Evolutionary conservation across 2,329 filamentous ascomycete species (phyloP).

Genomic region (Paraphoma sp.): DNA sequence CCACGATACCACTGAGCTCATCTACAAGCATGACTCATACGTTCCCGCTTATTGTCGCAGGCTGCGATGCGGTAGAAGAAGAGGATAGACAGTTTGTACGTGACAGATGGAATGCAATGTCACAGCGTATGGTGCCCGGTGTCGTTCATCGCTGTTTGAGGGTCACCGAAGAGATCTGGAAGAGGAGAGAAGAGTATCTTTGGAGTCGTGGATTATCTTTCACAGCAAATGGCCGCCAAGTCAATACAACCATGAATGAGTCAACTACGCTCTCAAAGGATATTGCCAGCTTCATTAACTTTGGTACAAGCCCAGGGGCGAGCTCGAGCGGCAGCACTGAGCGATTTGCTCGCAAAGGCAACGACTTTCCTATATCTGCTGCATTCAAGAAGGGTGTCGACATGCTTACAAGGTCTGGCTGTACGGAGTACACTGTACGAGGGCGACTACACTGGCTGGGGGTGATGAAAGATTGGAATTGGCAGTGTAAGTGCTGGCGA

Average conservation of each 20-base stretch:
- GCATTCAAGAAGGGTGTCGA: conserved; percentile 41
- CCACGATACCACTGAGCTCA: conserved; percentile 67
- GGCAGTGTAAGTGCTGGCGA: conserved; percentile 64
- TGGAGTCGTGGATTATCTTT: conserved; percentile 28
- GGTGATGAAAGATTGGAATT: conserved; percentile 72
- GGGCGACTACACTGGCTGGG: conserved; percentile 71
- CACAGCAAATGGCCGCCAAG: conserved; percentile 6
- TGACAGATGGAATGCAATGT: conserved; percentile 67
- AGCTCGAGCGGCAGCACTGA: conserved; percentile 3
- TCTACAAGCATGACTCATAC: conserved; percentile 72
- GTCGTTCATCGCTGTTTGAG: conserved; percentile 69
- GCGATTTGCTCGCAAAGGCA: conserved; percentile 8
- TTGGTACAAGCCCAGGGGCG: conserved; percentile 13
- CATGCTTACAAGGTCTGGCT: conserved; percentile 52
- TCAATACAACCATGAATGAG: conserved; percentile 4
- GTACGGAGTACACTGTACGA: conserved; percentile 67
- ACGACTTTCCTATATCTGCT: conserved; percentile 40
- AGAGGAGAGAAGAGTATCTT: conserved; percentile 64
- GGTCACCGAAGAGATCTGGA: conserved; percentile 71
- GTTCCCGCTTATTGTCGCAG: conserved; percentile 70
- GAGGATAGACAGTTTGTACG: conserved; percentile 70
- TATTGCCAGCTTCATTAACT: conserved; percentile 12
- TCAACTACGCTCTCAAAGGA: conserved; percentile 6
- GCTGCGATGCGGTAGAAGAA: conserved; percentile 65
- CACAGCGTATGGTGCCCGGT: conserved; percentile 67